Evolutionary conservation across 2,329 filamentous ascomycete genomes (phyloP).

Genomic region (Aureobasidium sp.): DNA sequence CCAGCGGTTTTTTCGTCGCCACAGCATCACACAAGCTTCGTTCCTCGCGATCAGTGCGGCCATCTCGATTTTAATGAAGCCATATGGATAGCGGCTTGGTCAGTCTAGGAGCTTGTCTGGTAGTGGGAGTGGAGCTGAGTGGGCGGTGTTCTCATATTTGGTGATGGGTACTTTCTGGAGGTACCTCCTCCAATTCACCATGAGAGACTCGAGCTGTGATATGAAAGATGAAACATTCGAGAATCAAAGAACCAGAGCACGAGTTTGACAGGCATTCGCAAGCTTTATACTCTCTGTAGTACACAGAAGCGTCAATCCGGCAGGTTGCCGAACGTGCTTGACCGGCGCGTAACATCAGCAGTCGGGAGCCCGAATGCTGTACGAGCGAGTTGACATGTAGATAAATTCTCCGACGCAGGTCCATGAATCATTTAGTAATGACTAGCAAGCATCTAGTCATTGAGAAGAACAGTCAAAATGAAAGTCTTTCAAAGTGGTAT

Average conservation of each 20-base stretch:
- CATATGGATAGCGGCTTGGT: neutral
- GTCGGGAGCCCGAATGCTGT: neutral
- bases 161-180: neutral
- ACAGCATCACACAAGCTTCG: neutral
- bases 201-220: neutral
- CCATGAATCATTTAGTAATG: neutral
- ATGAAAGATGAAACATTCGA: neutral
- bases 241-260: neutral
- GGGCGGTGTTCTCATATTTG: neutral
- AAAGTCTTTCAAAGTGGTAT: neutral
- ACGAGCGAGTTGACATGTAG: neutral
- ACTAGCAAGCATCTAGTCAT: neutral
- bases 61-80: neutral
- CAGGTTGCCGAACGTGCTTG: constrained; percentile 6
- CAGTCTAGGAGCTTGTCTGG: neutral
- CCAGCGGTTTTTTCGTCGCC: neutral
- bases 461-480: neutral
- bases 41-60: neutral
- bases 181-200: neutral
- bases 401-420: constrained; percentile 9
- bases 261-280: neutral
- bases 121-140: neutral
- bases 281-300: neutral
- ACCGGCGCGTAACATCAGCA: neutral
- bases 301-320: constrained; percentile 1